A percentile compares a stretch with the other conserved stretches of the same genome.
These are phyloP conservation scores for Chaetomidium leptoderma DNA, from an alignment of 495 filamentous ascomycete genomes.

Conservation along the genomic window DNA sequence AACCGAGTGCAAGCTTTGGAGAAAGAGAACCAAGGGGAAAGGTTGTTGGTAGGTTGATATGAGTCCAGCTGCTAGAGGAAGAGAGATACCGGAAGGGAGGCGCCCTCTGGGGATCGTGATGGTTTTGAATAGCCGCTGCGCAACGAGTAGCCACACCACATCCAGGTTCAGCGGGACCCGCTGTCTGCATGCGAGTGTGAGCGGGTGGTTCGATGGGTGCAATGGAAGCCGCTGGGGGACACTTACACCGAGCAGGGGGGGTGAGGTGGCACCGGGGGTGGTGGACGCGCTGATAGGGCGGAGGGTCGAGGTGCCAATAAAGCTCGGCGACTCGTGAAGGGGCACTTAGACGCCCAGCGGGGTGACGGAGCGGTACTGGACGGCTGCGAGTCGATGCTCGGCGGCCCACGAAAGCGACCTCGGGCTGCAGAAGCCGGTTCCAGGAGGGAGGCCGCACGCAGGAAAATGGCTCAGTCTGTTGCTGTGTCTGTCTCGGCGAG, in stretches of 20 bases:
- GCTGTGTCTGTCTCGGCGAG: slow-evolving; percentile 16
- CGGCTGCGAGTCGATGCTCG: slow-evolving; percentile 24
- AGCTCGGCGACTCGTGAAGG: slow-evolving; percentile 32
- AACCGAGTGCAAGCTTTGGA: slow-evolving; percentile 20
- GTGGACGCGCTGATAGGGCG: slow-evolving; percentile 34
- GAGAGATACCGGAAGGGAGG: slow-evolving; percentile 30
- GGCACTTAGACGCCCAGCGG: slow-evolving; percentile 36
- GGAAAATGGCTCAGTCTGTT: slow-evolving; percentile 16
- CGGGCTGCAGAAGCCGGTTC: slow-evolving; percentile 20
- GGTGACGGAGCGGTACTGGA: slow-evolving; percentile 30
- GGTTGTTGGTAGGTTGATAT: slow-evolving; percentile 42
- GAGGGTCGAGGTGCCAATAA: slow-evolving; percentile 29
- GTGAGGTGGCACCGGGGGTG: slow-evolving; percentile 9
- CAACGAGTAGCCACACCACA: slow-evolving; percentile 26
- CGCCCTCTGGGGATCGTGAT: slow-evolving; percentile 35
- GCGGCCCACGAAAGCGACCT: slow-evolving; percentile 30
- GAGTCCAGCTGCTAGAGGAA: slow-evolving; percentile 53
- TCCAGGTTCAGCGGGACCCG: slow-evolving; percentile 27
- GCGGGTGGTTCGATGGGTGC: slow-evolving; percentile 28
- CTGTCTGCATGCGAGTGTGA: slow-evolving; percentile 39
- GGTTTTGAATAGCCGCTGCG: slow-evolving; percentile 54
- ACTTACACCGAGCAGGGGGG: slow-evolving; percentile 30
- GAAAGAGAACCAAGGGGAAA: slow-evolving; percentile 31
- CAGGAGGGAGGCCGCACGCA: slow-evolving; percentile 14
- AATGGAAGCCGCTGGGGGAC: slow-evolving; percentile 18